Conservation (phyloP, 139 green algal species). For the Chlorella sp. region DNA sequence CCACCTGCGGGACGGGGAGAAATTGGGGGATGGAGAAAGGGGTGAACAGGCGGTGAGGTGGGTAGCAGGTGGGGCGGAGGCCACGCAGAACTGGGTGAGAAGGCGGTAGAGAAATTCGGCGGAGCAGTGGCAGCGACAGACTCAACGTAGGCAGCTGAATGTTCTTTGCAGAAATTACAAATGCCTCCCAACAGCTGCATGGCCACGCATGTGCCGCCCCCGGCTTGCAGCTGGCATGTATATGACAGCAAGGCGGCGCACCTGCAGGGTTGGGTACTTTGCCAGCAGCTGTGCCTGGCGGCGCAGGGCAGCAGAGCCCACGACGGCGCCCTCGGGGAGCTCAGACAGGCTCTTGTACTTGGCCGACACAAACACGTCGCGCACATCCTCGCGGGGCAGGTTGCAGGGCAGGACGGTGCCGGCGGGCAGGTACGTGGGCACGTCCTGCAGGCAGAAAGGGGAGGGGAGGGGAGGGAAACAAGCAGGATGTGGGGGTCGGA, state of each 20-base stretch:
- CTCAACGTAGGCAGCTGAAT: too few species aligned
- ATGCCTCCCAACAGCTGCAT: too few species aligned
- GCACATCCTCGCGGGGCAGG: conserved; percentile 95
- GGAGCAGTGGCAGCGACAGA: too few species aligned
- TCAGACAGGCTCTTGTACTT: conserved; percentile 82
- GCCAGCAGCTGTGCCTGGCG: conserved; percentile 95
- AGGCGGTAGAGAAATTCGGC: conserved; percentile 48
- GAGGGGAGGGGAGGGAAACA: background rate
- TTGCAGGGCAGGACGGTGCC: conserved; percentile 98
- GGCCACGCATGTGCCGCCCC: too few species aligned
- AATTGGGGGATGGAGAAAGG: background rate
- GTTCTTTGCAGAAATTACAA: too few species aligned
- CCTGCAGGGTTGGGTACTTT: conserved; percentile 93
- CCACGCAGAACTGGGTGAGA: conserved; percentile 95
- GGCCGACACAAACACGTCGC: conserved; percentile 97
- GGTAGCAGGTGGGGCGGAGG: conserved; percentile 15
- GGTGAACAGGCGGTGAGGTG: background rate
- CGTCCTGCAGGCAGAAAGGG: conserved; percentile 74
- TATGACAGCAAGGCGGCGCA: conserved; percentile 26
- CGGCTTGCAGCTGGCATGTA: too few species aligned
- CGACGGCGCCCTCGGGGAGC: conserved; percentile 87
- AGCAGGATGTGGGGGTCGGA: too few species aligned
- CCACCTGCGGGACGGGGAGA: conserved; percentile 75
- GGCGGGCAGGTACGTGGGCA: conserved; percentile 97
- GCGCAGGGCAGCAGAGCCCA: conserved; percentile 93